A percentile compares a stretch with the other conserved stretches of the same genome.
phyloP scores from a whole-genome alignment of 129 eudicot genomes.

The Flaveria robusta region DNA sequence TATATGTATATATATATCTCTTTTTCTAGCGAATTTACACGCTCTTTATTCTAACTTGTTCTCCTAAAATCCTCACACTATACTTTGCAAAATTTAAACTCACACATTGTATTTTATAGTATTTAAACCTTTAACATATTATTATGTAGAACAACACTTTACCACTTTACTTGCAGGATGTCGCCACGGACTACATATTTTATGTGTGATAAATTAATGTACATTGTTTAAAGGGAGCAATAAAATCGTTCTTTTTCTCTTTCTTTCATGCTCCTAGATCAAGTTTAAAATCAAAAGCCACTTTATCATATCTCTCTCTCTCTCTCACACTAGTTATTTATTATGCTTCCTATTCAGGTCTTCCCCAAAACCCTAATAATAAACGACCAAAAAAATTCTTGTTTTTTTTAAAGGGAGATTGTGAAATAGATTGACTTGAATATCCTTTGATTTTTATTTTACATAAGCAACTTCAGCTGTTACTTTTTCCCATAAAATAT shows the following conservation, averaged over 20 bases:
- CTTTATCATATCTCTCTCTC: constrained; percentile 23
- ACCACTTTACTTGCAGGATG: too few relatives aligned
- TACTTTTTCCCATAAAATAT: too few relatives aligned
- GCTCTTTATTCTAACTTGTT: too few relatives aligned
- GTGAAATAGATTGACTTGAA: background rate
- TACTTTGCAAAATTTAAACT: too few relatives aligned
- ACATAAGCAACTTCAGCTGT: background rate
- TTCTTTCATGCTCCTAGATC: constrained; percentile 31
- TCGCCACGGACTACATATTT: too few relatives aligned
- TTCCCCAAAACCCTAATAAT: constrained; percentile 27
- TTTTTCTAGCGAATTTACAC: too few relatives aligned
- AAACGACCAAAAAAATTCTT: background rate
- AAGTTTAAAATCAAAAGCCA: constrained; percentile 34
- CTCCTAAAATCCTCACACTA: too few relatives aligned
- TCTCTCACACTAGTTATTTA: constrained; percentile 21
- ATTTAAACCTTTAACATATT: too few relatives aligned
- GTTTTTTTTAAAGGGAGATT: background rate
- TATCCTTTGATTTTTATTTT: background rate
- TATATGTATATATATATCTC: too few relatives aligned
- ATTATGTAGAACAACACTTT: too few relatives aligned
- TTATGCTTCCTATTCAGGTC: constrained; percentile 23
- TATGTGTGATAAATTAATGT: constrained; percentile 1
- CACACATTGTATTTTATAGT: too few relatives aligned
- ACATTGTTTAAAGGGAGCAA: constrained; percentile 23
- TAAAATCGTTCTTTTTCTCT: constrained; percentile 27